A percentile compares a stretch with the other conserved stretches of the same genome.
These are phyloP conservation scores for Chenopodium suecicum DNA, from an alignment of 148 eudicot species.

Conservation along the genomic window DNA sequence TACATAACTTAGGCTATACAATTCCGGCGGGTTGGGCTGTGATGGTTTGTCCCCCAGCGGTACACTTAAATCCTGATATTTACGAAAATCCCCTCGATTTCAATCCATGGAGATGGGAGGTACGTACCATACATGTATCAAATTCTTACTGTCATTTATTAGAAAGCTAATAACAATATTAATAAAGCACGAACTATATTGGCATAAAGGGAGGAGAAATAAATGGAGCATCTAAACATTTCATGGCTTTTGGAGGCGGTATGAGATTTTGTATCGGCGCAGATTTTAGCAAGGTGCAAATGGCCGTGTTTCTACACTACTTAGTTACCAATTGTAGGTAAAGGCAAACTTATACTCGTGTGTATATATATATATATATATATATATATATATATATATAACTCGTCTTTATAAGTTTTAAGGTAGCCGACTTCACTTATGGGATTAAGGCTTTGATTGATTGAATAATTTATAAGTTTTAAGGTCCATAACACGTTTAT, in stretches of 20 bases:
- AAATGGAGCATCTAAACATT: background rate
- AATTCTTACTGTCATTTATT: too few species aligned
- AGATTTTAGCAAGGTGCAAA: background rate
- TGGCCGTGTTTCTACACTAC: background rate
- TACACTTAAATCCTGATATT: conserved; percentile 70
- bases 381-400: too few species aligned
- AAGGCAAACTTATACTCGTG: too few species aligned
- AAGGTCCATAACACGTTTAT: too few species aligned
- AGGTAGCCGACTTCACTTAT: too few species aligned
- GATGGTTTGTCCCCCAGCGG: conserved; percentile 93
- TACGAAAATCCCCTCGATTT: conserved; percentile 75
- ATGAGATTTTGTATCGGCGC: background rate
- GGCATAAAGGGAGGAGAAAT: background rate
- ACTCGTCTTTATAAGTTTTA: too few species aligned
- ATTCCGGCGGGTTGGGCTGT: conserved; percentile 96
- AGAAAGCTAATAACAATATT: too few species aligned
- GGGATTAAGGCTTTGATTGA: too few species aligned
- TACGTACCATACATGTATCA: conserved; percentile 18
- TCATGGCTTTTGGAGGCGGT: background rate
- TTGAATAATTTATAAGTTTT: too few species aligned
- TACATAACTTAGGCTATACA: conserved; percentile 43
- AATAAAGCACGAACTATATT: too few species aligned
- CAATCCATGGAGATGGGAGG: conserved; percentile 95
- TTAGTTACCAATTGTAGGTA: background rate
- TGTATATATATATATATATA: too few species aligned